Evolutionary conservation across 352 stramenopile species (phyloP).

Genomic region (Globisporangium splendens): DNA sequence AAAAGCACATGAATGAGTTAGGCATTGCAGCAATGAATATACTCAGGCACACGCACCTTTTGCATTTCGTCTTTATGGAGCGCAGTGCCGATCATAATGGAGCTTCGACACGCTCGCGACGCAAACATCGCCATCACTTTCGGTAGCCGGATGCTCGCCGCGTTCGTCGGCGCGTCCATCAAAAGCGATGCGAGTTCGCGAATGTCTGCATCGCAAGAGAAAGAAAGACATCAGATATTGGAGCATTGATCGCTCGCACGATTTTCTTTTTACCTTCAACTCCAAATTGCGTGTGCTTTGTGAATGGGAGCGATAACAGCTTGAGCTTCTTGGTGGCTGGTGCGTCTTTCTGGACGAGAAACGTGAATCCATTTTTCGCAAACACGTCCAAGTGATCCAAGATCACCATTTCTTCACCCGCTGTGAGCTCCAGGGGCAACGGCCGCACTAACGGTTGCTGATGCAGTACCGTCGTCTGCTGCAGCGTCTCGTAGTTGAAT

Average conservation of each 20-base stretch:
- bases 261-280: constrained; percentile 40
- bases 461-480: constrained; percentile 90
- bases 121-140: constrained; percentile 97
- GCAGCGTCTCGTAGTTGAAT: constrained; percentile 71
- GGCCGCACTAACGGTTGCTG: constrained; percentile 94
- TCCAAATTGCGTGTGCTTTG: constrained; percentile 85
- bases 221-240: too few relatives aligned
- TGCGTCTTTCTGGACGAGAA: constrained; percentile 45
- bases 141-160: constrained; percentile 77
- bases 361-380: constrained; percentile 93
- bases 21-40: too few relatives aligned
- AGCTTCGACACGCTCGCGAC: constrained; percentile 90
- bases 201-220: constrained; percentile 57
- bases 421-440: constrained; percentile 88
- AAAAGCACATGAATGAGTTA: too few relatives aligned
- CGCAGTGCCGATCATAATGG: constrained; percentile 96
- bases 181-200: constrained; percentile 85
- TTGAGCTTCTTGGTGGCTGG: constrained; percentile 57
- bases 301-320: constrained; percentile 82
- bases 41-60: constrained; percentile 39
- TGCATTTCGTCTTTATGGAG: constrained; percentile 92
- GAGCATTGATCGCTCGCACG: too few relatives aligned
- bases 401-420: constrained; percentile 92
- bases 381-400: constrained; percentile 94
- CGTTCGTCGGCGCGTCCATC: constrained; percentile 51